Evolutionary conservation across 2,329 filamentous ascomycete species (phyloP).

Genomic region (Lecanosticta acicola): DNA sequence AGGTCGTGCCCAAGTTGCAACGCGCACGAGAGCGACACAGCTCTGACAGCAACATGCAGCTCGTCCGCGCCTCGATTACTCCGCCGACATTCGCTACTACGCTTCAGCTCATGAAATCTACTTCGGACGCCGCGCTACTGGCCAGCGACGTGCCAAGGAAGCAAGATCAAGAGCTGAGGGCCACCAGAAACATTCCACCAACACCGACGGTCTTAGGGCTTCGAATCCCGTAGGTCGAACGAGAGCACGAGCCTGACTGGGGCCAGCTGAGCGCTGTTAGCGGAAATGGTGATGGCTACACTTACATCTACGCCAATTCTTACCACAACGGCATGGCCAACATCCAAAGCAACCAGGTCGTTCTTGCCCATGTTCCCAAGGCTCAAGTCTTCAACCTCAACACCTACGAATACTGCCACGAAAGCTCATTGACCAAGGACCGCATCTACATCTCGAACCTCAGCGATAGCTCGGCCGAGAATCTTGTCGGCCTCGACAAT

Average conservation of each 20-base stretch:
- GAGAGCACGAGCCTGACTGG: not conserved
- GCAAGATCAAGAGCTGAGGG: no score
- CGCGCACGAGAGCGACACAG: no score
- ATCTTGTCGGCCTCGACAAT: not conserved
- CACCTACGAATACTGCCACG: not conserved
- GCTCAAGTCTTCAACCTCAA: constrained; percentile 1
- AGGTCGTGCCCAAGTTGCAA: no score
- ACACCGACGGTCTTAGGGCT: not conserved
- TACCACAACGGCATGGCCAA: not conserved
- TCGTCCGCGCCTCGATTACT: no score
- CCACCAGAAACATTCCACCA: not conserved
- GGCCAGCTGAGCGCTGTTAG: not conserved
- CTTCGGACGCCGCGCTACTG: no score
- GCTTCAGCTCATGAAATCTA: no score
- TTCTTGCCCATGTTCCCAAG: not conserved
- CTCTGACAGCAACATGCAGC: no score
- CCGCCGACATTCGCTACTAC: no score
- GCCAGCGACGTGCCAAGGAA: no score
- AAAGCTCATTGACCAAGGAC: not conserved
- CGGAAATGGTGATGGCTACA: not conserved
- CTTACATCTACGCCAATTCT: not conserved
- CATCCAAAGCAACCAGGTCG: not conserved
- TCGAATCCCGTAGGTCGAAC: not conserved
- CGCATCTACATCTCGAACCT: not conserved
- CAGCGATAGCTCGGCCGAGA: not conserved